Base-by-base conservation (phyloP, 768 basidiomycete species). In the Bullera alba region DNA sequence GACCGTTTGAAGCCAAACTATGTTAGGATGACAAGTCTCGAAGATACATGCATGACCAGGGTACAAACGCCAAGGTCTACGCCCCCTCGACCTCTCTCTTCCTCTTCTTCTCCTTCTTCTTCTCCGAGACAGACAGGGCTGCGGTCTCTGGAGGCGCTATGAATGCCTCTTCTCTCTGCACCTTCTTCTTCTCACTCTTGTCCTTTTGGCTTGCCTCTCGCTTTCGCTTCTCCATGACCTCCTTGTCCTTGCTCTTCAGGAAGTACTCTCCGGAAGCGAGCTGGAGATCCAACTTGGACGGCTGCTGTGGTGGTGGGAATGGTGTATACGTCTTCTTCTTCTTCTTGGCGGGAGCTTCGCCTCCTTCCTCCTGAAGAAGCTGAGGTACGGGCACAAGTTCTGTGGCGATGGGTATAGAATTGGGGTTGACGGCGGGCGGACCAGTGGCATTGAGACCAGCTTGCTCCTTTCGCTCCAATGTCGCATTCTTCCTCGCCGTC, bases 251-350 rank as follows among this genome's bases (percentile, higher is more conserved):
- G 16, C 85, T 76, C 70, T 93, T 95, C 75, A 99, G 84, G 78
- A 97, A 99, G 70, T 97, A 97, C 67, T 97, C 95, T 75, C 95
- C 95, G 2, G 86, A 86, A 68, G 95, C 93, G 57, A 97, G 78
- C 77, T 96, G 86, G 38, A 95, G 70, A 73, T 99, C 95, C 65
- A 97, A 77, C 84, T 96, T 97, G 61, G 89, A 83, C 30, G 92
- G 93, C 51, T 81, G 79, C 67, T 96, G 95, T 6, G 92, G 77
- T 27, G 95, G 95, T 30, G 95, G 95, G 81, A 97, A 99, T 1
- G 95, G 95, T n/a, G 95, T 96, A 73, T 96, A 96, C 15, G 83
- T 78, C 72, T 93, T 93, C 81, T 92, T 93, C 61, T 81, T 78
- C 19, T 61, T 82, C 80, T 12, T 42, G 78, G 75, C 46, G 77